A percentile compares a stretch with the other conserved stretches of the same genome.
Conservation (phyloP, 164 flowering plant genomes). For the Nelumbo lutea region DNA sequence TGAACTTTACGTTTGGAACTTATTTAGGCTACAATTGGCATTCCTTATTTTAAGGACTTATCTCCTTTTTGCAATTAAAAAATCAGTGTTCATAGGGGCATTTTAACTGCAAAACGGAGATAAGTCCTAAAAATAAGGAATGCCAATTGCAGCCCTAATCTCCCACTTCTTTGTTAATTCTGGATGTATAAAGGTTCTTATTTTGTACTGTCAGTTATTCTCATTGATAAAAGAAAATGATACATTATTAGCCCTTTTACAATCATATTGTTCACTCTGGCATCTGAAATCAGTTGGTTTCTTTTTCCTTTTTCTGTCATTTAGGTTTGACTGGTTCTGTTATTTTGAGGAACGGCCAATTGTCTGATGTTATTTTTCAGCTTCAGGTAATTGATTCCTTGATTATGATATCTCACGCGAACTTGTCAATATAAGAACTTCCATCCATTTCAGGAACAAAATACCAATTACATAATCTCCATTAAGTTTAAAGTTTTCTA, state of each 20-base stretch:
- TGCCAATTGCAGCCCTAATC: too few relatives aligned
- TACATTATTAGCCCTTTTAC: not conserved
- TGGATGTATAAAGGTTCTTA: not conserved
- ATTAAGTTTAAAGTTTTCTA: not conserved
- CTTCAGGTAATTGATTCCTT: constrained; percentile 33
- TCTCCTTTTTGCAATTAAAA: too few relatives aligned
- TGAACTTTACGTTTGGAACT: too few relatives aligned
- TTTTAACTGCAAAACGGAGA: too few relatives aligned
- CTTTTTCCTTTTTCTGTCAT: constrained; percentile 6
- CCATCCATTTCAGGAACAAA: not conserved
- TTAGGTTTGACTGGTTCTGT: constrained; percentile 57
- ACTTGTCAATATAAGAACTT: not conserved
- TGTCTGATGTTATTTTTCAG: constrained; percentile 46
- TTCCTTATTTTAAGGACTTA: too few relatives aligned
- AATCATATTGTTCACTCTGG: not conserved
- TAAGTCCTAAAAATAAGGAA: too few relatives aligned
- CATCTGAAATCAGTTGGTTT: not conserved
- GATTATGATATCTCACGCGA: not conserved
- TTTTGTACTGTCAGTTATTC: not conserved
- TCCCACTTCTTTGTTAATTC: not conserved
- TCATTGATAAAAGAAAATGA: not conserved
- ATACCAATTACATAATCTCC: not conserved
- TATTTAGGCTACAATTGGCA: too few relatives aligned
- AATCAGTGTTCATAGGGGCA: too few relatives aligned
- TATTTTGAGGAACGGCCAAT: constrained; percentile 43